Conservation (phyloP, 2,329 filamentous ascomycete genomes). For the Rutstroemia sp. region DNA sequence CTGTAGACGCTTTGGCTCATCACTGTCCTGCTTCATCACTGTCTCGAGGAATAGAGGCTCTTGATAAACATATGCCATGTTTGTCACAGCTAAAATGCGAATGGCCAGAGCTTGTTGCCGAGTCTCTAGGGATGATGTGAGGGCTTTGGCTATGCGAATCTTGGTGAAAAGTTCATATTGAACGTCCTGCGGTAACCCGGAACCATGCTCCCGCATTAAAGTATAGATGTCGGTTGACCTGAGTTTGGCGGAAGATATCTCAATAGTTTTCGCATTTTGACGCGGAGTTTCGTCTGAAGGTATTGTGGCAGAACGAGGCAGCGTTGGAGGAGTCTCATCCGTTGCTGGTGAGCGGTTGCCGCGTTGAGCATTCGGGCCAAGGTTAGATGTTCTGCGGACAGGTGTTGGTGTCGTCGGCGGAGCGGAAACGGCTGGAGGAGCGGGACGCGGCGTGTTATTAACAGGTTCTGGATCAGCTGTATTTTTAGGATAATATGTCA, state of each 20-base stretch:
- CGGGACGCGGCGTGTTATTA: conserved; percentile 16
- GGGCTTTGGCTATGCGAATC: conserved; percentile 73
- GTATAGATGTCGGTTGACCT: conserved; percentile 46
- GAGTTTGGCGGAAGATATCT: conserved; percentile 49
- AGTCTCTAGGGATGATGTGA: conserved; percentile 56
- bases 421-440: conserved; percentile 22
- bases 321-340: conserved; percentile 28
- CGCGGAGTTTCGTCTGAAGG: conserved; percentile 21
- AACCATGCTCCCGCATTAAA: conserved; percentile 47
- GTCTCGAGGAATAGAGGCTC: conserved; percentile 81
- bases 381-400: conserved; percentile 28
- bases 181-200: conserved; percentile 61
- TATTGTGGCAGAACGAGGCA: conserved; percentile 18
- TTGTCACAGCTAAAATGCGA: conserved; percentile 79
- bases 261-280: conserved; percentile 26
- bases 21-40: conserved; percentile 77
- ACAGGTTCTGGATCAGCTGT: conserved; percentile 25
- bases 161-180: conserved; percentile 83
- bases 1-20: conserved; percentile 83
- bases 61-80: conserved; percentile 80
- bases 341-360: conserved; percentile 27
- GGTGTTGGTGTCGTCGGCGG: conserved; percentile 29
- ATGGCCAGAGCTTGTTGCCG: conserved; percentile 73
- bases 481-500: conserved; percentile 63
- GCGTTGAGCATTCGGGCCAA: conserved; percentile 27